Conservation (phyloP, 2,329 filamentous ascomycete species). For the Phialocephala subalpina region DNA sequence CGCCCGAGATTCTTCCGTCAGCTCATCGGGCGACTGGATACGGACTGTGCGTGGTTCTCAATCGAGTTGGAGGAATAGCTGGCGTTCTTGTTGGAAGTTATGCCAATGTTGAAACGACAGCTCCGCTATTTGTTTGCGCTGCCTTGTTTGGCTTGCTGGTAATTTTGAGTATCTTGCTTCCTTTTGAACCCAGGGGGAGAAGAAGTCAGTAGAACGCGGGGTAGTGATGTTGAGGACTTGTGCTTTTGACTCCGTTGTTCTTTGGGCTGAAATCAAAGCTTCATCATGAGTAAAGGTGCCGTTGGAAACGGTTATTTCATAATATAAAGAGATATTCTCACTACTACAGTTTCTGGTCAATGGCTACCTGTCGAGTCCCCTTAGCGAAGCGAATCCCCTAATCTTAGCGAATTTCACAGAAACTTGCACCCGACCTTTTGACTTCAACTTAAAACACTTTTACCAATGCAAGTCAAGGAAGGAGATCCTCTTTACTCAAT, state of each 20-base stretch:
- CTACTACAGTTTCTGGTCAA: no score
- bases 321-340: no score
- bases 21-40: neutral
- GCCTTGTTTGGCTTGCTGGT: neutral
- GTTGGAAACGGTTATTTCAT: no score
- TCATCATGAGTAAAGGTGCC: no score
- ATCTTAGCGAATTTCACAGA: no score
- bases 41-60: neutral
- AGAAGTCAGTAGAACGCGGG: neutral
- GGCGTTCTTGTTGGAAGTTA: neutral
- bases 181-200: neutral
- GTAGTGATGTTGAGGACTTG: neutral
- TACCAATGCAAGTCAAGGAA: no score
- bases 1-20: neutral
- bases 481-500: no score
- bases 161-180: neutral
- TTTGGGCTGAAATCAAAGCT: no score
- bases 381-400: no score
- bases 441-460: no score
- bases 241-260: neutral
- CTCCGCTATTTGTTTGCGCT: neutral
- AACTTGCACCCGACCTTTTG: no score
- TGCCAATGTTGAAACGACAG: neutral
- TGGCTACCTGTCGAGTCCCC: no score
- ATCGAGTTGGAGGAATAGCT: neutral